Base-by-base conservation (phyloP, 495 filamentous ascomycete genomes). In the Cryomyces minteri region DNA sequence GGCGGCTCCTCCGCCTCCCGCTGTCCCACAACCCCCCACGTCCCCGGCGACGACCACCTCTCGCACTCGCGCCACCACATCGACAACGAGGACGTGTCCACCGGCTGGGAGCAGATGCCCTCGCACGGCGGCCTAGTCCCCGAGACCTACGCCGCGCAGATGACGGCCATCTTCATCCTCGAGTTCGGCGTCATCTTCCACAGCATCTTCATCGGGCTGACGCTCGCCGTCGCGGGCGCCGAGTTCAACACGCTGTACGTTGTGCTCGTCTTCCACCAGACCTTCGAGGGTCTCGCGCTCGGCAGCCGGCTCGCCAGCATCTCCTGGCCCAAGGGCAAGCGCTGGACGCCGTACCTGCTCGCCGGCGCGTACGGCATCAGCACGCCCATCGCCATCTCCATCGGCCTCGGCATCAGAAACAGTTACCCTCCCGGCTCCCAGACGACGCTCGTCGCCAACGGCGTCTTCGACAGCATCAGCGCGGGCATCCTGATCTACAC, bases 401-500 rank as follows among this genome's bases (percentile, higher is more conserved):
- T 87, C 40, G 88, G 88, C 2, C 64, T 95, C 6, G 81, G 81
- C 7, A 71, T 88, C 10, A 70, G 81, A 25, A 57, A 71, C 18
- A 67, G 68, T 5, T 83, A 83, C 46, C 67, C 76, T 6, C 74
- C 78, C 0, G 70, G 71, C 1, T 77, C 74, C 28, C 61, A 65
- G 14, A 80, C 69, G 2, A 79, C 75, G 8, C 57, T 81, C 45
- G 70, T 93, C 43, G 73, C 85, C 50, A 88, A 87, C 52, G 88
- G 88, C 5, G 66, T 92, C 0, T 92, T 95, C 56, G 86, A 95
- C 56, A 73, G 80, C 4, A 82, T 94, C 50, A 84, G 78, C 38
- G 82, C 84, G 3, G 88, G 88, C 5, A 92, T 95, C 49, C 65
- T 95, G 45, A 82, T 95, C 45, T 94, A 93, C 55, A 93, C 88